These are phyloP conservation scores for Casaregolazyma suthepensis DNA, from an alignment of 1,139 yeast genomes.

Conservation along the genomic window DNA sequence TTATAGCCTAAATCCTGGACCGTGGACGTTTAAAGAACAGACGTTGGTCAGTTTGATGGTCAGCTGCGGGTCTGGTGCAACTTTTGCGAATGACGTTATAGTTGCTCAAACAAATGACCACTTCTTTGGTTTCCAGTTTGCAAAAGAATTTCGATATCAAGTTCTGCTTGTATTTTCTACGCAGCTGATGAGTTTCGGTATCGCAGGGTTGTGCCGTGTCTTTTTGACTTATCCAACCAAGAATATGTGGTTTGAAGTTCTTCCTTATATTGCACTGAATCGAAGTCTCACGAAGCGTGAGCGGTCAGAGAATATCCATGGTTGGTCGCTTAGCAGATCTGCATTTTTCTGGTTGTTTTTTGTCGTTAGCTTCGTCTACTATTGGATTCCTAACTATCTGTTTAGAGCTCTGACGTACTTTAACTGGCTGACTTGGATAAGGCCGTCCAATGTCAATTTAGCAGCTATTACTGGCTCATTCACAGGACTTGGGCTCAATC, in stretches of 20 bases:
- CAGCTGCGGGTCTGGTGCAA: constrained; percentile 38
- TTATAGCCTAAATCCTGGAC: constrained; percentile 50
- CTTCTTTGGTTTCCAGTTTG: constrained; percentile 41
- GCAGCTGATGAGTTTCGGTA: constrained; percentile 55
- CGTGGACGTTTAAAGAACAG: constrained; percentile 65
- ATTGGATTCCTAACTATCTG: constrained; percentile 53
- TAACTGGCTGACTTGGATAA: constrained; percentile 62
- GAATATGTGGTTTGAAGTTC: constrained; percentile 51
- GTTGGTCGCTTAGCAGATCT: constrained; percentile 48
- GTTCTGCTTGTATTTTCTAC: constrained; percentile 45
- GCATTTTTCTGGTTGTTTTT: constrained; percentile 40
- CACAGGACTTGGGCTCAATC: constrained; percentile 51
- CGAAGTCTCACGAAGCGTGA: constrained; percentile 42
- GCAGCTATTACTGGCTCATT: constrained; percentile 52
- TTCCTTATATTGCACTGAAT: constrained; percentile 52
- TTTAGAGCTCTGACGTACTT: constrained; percentile 47
- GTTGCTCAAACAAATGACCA: constrained; percentile 25
- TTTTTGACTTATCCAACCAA: constrained; percentile 53
- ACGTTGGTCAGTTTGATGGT: constrained; percentile 50
- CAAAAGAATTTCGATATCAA: constrained; percentile 43
- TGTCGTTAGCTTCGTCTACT: constrained; percentile 41
- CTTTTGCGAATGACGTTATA: constrained; percentile 35
- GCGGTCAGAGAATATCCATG: constrained; percentile 33
- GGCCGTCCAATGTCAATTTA: constrained; percentile 47
- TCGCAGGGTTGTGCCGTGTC: constrained; percentile 54